phyloP scores from a whole-genome alignment of 1,284 basidiomycete genomes.

The Coniferiporia sulphurascens region DNA sequence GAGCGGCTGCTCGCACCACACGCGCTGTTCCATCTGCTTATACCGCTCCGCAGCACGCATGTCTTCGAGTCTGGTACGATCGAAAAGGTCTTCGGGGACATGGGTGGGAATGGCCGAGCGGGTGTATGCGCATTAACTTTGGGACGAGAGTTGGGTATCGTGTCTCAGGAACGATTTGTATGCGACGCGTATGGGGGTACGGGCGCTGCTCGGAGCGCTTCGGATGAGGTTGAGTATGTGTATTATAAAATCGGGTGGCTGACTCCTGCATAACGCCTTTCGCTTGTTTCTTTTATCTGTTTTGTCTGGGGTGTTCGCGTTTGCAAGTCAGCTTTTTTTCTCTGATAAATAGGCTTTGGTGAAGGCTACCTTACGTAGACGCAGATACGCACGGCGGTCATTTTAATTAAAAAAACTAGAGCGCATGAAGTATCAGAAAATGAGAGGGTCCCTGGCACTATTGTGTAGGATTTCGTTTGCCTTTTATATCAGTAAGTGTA shows the following conservation, averaged over 20 bases:
- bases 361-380: too few relatives aligned
- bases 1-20: conserved; percentile 38
- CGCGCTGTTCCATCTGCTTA: conserved; percentile 62
- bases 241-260: conserved; percentile 65
- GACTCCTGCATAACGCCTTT: background rate
- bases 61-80: conserved; percentile 52
- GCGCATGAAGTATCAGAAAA: too few relatives aligned
- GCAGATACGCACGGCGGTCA: too few relatives aligned
- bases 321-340: too few relatives aligned
- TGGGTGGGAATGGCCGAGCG: background rate
- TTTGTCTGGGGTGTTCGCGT: too few relatives aligned
- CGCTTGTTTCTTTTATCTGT: too few relatives aligned
- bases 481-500: too few relatives aligned
- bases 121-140: background rate
- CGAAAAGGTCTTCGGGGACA: conserved; percentile 39
- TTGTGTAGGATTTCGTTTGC: too few relatives aligned
- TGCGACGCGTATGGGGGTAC: conserved; percentile 40
- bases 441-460: too few relatives aligned
- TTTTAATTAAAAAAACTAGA: too few relatives aligned
- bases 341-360: too few relatives aligned
- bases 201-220: conserved; percentile 19
- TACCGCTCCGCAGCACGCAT: conserved; percentile 69
- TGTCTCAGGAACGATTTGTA: conserved; percentile 46
- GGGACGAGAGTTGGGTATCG: conserved; percentile 35
- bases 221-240: conserved; percentile 54